Evolutionary conservation across 225 moss, liverwort and hornwort genomes (phyloP), one percentile per base, ranked within the genome.

Genomic region (Marchantia paleacea): DNA sequence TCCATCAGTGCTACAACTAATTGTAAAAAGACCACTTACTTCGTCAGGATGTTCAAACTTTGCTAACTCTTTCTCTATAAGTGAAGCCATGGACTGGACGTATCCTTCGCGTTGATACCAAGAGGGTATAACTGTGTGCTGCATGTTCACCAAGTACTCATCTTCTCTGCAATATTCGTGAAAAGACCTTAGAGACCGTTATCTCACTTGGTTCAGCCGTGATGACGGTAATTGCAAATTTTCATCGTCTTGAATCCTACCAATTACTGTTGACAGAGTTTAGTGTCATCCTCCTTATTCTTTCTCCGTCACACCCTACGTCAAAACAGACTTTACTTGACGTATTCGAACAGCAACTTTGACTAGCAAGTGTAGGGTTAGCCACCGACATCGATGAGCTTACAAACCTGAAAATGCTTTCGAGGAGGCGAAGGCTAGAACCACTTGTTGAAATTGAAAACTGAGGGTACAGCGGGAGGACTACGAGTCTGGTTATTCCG

Each of bases 361-460:
- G 39, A 15, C 15, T 20, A 58, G 58, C 18, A 58, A 58, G 58
- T 16, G 15, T 4, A 15, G 58, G 0, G 13, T 5, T 5, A 58
- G 10, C 58, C 20, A 58, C 5, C 58, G 18, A 4, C 16, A 12
- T 58, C 20, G 58, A 15, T 39, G 39, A 58, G 20, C 5, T 15
- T 12, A 58, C 75, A 24, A 26, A 91, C 93, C 91, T 93, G 86
- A 93, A 97, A 75, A 97, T 94, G 86, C 91, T 92, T 83, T 97
- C 97, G 19, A 97, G 84, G 82, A 97, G 94, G 47, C 97, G 97
- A 75, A 97, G 94, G 82, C 97, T 97, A 55, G 94, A 97, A 75
- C 97, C 97, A 89, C 97, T 97, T 15, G 97, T 97, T 76, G 97
- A 97, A 58, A 97, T 97, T 10, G 97, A 97, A 68, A 97, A 97